Evolutionary conservation across 1,284 basidiomycete genomes (phyloP).

Genomic region (Cerioporus squamosus): DNA sequence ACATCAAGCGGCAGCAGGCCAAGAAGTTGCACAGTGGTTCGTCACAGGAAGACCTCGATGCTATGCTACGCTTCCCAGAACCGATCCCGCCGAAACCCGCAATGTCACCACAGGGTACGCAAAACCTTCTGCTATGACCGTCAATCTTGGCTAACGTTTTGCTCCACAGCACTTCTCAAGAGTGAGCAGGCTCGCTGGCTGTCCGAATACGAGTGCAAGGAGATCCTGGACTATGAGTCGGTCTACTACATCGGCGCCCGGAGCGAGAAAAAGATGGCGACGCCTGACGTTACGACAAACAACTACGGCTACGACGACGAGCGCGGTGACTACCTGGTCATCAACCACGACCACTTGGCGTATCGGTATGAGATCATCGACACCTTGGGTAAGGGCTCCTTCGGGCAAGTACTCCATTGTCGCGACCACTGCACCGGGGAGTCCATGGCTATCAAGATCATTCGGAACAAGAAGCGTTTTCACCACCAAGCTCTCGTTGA

Average conservation of each 20-base stretch:
- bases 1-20: conserved; percentile 88
- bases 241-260: conserved; percentile 87
- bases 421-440: conserved; percentile 97
- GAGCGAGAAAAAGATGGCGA: conserved; percentile 82
- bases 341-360: conserved; percentile 91
- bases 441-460: conserved; percentile 98
- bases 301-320: conserved; percentile 99
- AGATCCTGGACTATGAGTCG: conserved; percentile 86
- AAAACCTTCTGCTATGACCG: conserved; percentile 8
- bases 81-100: conserved; percentile 76
- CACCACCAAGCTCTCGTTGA: conserved; percentile 98
- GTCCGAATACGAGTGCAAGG: conserved; percentile 88
- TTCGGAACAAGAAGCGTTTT: conserved; percentile 99
- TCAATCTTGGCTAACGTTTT: conserved; percentile 7
- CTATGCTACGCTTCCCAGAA: conserved; percentile 92
- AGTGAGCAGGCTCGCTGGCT: conserved; percentile 66
- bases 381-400: conserved; percentile 96
- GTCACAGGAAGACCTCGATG: conserved; percentile 86
- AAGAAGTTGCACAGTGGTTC: conserved; percentile 87
- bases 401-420: conserved; percentile 97
- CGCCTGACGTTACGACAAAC: conserved; percentile 75
- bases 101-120: conserved; percentile 74
- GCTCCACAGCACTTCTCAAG: conserved; percentile 59
- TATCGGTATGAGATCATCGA: conserved; percentile 96
- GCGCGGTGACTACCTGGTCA: conserved; percentile 94